phyloP scores from a whole-genome alignment of 345 rosid genomes.

The Bruguiera sexangula region DNA sequence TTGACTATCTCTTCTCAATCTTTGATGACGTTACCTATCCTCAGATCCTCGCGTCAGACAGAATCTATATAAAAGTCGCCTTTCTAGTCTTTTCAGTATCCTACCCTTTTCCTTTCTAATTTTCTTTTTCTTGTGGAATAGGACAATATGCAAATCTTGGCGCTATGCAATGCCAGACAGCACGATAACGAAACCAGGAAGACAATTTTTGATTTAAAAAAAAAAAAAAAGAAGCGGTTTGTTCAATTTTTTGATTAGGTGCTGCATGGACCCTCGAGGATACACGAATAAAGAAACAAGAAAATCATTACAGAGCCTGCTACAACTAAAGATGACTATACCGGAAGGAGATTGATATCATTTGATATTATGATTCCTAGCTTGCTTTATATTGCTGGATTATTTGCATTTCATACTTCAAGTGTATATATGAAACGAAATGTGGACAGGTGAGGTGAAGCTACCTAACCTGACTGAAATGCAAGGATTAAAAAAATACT shows the following conservation, averaged over 20 bases:
- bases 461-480: too few species aligned
- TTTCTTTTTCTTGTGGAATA: not conserved
- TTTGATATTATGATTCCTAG: too few species aligned
- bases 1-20: slow-evolving; percentile 46
- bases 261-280: too few species aligned
- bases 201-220: not conserved
- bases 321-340: too few species aligned
- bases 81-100: slow-evolving; percentile 22
- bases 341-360: too few species aligned
- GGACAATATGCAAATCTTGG: not conserved
- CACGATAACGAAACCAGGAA: not conserved
- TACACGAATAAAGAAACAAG: too few species aligned
- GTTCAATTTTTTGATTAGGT: too few species aligned
- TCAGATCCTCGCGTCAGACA: slow-evolving; percentile 41
- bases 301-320: too few species aligned
- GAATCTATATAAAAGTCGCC: slow-evolving; percentile 49
- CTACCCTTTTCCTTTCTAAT: not conserved
- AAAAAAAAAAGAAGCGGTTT: too few species aligned
- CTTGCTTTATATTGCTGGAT: not conserved
- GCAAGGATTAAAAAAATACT: too few species aligned
- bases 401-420: not conserved
- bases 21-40: slow-evolving; percentile 43
- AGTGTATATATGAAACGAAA: not conserved
- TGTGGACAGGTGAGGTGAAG: too few species aligned
- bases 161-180: not conserved